Conservation (phyloP, 2,329 filamentous ascomycete species). For the Harringtonia lauricola region DNA sequence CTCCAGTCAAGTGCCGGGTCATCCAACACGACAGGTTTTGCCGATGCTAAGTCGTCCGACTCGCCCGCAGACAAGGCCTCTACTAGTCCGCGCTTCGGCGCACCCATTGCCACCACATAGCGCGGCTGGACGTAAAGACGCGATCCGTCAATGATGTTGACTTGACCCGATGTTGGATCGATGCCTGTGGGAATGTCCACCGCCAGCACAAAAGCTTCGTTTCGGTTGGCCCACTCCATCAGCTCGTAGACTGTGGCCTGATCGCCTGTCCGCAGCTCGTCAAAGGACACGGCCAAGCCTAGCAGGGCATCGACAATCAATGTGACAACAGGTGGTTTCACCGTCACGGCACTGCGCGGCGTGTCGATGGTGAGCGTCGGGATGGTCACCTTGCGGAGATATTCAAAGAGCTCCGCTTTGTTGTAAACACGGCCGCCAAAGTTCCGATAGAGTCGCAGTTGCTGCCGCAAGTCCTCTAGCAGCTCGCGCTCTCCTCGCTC, state of each 20-base stretch:
- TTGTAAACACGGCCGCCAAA: constrained; percentile 64
- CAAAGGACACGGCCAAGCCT: constrained; percentile 77
- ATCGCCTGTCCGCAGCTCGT: constrained; percentile 73
- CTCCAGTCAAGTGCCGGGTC: constrained; percentile 51
- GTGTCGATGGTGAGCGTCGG: constrained; percentile 24
- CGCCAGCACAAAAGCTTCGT: constrained; percentile 69
- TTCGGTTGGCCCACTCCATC: constrained; percentile 88
- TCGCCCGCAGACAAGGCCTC: constrained; percentile 58
- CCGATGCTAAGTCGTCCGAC: constrained; percentile 25
- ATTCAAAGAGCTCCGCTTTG: constrained; percentile 51
- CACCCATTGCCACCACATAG: constrained; percentile 75
- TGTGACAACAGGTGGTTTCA: constrained; percentile 54
- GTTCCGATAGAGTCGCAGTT: constrained; percentile 73
- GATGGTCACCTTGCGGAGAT: constrained; percentile 36
- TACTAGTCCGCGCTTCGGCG: constrained; percentile 74
- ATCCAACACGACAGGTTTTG: constrained; percentile 22
- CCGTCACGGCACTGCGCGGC: constrained; percentile 26
- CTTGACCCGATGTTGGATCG: constrained; percentile 63
- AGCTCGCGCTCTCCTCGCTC: constrained; percentile 72
- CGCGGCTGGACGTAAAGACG: constrained; percentile 72
- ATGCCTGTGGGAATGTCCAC: constrained; percentile 89
- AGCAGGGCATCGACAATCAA: constrained; percentile 84
- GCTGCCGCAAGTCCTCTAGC: constrained; percentile 67
- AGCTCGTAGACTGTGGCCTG: constrained; percentile 79
- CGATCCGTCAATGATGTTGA: constrained; percentile 58